phyloP scores from a whole-genome alignment of 306 rosid genomes.

The Hippophae tibetana region DNA sequence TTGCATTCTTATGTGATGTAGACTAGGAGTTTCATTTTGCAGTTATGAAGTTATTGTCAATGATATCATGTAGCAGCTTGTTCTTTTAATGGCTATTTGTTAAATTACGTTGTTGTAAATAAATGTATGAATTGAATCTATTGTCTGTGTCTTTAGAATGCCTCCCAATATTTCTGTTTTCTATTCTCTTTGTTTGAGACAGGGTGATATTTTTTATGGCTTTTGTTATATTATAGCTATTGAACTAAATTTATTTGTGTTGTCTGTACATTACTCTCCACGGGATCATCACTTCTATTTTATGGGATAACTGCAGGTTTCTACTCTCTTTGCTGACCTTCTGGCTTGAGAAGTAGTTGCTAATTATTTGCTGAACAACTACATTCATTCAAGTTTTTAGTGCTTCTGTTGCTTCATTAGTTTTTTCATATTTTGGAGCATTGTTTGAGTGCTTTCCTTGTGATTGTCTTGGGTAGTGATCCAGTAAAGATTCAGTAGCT shows the following conservation, averaged over 20 bases:
- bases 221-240: background rate
- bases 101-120: too few species aligned
- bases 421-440: conserved; percentile 42
- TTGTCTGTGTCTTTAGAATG: too few species aligned
- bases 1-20: too few species aligned
- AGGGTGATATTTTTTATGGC: too few species aligned
- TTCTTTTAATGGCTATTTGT: too few species aligned
- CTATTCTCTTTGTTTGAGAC: too few species aligned
- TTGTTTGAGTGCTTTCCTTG: conserved; percentile 48
- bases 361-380: conserved; percentile 27
- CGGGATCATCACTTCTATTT: conserved; percentile 17
- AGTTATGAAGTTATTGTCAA: too few species aligned
- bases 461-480: conserved; percentile 39
- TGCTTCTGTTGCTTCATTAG: conserved; percentile 30
- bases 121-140: too few species aligned
- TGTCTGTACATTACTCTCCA: background rate
- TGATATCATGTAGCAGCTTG: too few species aligned
- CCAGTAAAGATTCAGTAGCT: conserved; percentile 46
- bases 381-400: conserved; percentile 28
- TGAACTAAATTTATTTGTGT: background rate
- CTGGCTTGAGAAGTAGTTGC: conserved; percentile 30
- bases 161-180: too few species aligned
- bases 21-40: too few species aligned
- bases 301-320: conserved; percentile 52
- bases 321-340: conserved; percentile 44